Percentiles rank a stretch among this genome's conserved stretches.
These are phyloP conservation scores for Populus simonii DNA, from an alignment of 345 rosid species.

Conservation along the genomic window DNA sequence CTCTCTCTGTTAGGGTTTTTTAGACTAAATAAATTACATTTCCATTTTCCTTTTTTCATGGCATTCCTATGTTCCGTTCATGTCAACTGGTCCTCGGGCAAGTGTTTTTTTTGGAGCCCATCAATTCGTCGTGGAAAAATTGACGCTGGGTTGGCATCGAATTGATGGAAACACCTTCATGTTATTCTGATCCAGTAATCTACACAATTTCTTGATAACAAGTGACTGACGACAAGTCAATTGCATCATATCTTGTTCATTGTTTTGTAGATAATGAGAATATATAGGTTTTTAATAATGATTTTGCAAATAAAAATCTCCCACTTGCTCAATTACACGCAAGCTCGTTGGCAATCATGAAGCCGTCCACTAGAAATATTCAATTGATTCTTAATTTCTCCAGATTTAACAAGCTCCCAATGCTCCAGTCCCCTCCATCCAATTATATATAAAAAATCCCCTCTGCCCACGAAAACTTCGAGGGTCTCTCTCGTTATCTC, in stretches of 20 bases:
- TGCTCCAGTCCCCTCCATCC: too few species aligned
- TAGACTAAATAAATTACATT: neutral
- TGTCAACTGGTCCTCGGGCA: neutral
- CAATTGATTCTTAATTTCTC: neutral
- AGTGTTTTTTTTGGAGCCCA: neutral
- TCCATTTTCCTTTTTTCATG: neutral
- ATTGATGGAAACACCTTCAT: neutral
- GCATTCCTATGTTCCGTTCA: neutral
- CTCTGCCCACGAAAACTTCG: neutral
- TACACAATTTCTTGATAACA: too few species aligned
- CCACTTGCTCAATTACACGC: neutral
- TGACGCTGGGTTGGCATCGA: neutral
- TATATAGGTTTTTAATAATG: neutral
- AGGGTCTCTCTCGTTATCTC: constrained; percentile 1
- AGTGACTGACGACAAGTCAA: neutral
- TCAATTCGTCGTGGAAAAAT: neutral
- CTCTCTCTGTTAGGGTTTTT: neutral
- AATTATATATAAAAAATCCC: neutral
- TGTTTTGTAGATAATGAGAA: neutral
- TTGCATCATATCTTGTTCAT: neutral
- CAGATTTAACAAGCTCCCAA: neutral
- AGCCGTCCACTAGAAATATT: neutral
- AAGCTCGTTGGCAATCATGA: neutral
- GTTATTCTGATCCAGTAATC: neutral
- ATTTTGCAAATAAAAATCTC: neutral